These are phyloP conservation scores for Pinus tabuliformis DNA, from an alignment of 75 land plant species.

Conservation along the genomic window DNA sequence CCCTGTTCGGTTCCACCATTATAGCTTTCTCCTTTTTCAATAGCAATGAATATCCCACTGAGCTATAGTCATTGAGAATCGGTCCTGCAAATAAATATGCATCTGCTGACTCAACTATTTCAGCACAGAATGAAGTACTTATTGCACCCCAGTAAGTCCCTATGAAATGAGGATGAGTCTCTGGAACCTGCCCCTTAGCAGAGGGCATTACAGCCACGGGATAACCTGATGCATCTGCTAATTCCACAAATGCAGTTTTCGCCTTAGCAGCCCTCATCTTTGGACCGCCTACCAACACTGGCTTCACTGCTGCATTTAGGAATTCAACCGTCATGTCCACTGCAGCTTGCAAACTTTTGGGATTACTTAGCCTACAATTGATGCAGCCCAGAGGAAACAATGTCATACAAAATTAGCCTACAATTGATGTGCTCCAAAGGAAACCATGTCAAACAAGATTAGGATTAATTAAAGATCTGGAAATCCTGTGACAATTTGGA, in stretches of 20 bases:
- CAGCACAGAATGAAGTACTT: slow-evolving; percentile 38
- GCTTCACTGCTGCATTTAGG: slow-evolving; percentile 43
- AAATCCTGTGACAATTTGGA: too few species aligned
- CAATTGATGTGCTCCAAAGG: not conserved
- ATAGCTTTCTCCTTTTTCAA: slow-evolving; percentile 43
- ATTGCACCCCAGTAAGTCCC: slow-evolving; percentile 64
- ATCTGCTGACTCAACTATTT: slow-evolving; percentile 58
- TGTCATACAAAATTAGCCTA: slow-evolving; percentile 6
- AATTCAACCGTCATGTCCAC: slow-evolving; percentile 37
- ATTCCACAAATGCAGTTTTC: slow-evolving; percentile 19
- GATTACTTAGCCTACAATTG: slow-evolving; percentile 27
- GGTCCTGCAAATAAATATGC: slow-evolving; percentile 59
- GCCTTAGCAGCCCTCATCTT: slow-evolving; percentile 43
- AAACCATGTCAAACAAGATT: not conserved
- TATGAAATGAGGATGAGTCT: slow-evolving; percentile 40
- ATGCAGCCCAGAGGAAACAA: not conserved
- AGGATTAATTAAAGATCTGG: not conserved
- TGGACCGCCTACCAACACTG: slow-evolving; percentile 48
- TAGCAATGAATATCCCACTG: slow-evolving; percentile 56
- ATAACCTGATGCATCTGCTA: slow-evolving; percentile 46
- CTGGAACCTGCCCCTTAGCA: slow-evolving; percentile 39
- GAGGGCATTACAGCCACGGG: slow-evolving; percentile 54
- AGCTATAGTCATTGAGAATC: slow-evolving; percentile 53
- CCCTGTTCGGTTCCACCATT: slow-evolving; percentile 43
- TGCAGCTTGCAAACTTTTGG: slow-evolving; percentile 34